Evolutionary conservation across 129 eudicot species (phyloP).

Genomic region (Erigeron canadensis): DNA sequence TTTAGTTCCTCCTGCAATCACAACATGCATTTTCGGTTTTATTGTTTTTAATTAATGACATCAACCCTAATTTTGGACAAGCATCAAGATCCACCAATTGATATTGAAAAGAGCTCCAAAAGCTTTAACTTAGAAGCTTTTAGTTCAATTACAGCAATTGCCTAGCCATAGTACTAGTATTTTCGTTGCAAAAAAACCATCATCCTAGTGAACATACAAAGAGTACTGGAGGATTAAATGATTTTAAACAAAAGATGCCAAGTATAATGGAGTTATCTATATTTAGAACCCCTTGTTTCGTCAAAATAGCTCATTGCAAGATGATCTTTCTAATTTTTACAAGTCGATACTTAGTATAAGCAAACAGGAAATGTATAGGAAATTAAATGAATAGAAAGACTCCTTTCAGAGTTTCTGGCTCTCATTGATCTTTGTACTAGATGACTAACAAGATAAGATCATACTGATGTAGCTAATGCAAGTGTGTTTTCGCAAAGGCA

Average conservation of each 20-base stretch:
- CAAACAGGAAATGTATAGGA: not conserved
- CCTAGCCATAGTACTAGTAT: not conserved
- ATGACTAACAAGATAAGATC: not conserved
- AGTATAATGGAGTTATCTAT: not conserved
- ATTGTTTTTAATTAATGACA: not conserved
- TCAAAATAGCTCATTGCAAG: not conserved
- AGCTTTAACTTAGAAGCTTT: not conserved
- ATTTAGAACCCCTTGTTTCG: too few relatives aligned
- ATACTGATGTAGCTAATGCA: not conserved
- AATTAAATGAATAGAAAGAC: not conserved
- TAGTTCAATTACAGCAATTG: not conserved
- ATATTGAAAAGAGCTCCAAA: not conserved
- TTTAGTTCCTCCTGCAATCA: conserved; percentile 58
- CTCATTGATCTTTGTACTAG: not conserved
- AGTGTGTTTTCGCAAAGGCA: not conserved
- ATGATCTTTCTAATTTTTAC: not conserved
- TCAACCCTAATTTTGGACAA: not conserved
- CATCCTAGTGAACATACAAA: not conserved
- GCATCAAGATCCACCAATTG: not conserved
- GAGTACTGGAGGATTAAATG: not conserved
- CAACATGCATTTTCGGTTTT: not conserved
- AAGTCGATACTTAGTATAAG: not conserved
- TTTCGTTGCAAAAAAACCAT: not conserved
- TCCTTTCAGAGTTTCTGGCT: too few relatives aligned
- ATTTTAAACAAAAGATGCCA: not conserved